Conservation (phyloP, 1,139 yeast genomes). For the Lodderomyces orthopsilosis region DNA sequence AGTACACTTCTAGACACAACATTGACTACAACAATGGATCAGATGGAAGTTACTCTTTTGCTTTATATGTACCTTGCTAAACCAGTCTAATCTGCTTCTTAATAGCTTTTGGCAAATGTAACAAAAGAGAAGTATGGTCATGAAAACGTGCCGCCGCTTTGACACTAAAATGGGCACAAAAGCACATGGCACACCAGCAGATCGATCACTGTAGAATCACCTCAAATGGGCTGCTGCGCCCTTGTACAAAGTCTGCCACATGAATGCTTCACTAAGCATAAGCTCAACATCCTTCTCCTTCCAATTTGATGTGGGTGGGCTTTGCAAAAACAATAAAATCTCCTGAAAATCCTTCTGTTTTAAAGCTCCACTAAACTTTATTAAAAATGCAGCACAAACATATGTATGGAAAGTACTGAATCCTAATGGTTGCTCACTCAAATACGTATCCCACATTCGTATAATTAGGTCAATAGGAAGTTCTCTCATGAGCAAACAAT, state of each 20-base stretch:
- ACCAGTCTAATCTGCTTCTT: too few relatives aligned
- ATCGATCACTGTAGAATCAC: conserved; percentile 7
- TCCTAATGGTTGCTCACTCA: conserved; percentile 85
- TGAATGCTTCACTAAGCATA: conserved; percentile 89
- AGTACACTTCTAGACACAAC: too few relatives aligned
- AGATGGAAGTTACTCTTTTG: too few relatives aligned
- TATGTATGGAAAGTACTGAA: conserved; percentile 92
- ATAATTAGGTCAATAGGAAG: conserved; percentile 72
- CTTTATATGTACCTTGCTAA: too few relatives aligned
- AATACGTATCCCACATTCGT: conserved; percentile 97
- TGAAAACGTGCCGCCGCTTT: too few relatives aligned
- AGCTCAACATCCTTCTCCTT: conserved; percentile 86
- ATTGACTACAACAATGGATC: too few relatives aligned
- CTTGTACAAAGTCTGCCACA: conserved; percentile 91
- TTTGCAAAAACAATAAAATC: conserved; percentile 83
- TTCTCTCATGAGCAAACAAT: conserved; percentile 94
- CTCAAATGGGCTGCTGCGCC: conserved; percentile 83
- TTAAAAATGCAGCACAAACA: conserved; percentile 96
- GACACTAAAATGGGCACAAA: too few relatives aligned
- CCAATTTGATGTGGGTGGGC: conserved; percentile 86
- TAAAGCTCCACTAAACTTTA: conserved; percentile 77
- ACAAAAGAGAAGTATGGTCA: too few relatives aligned
- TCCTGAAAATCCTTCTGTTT: conserved; percentile 93
- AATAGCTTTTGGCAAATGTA: too few relatives aligned
- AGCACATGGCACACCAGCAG: neutral